phyloP scores from a whole-genome alignment of 129 eudicot species.

The Oenanthe sinensis region DNA sequence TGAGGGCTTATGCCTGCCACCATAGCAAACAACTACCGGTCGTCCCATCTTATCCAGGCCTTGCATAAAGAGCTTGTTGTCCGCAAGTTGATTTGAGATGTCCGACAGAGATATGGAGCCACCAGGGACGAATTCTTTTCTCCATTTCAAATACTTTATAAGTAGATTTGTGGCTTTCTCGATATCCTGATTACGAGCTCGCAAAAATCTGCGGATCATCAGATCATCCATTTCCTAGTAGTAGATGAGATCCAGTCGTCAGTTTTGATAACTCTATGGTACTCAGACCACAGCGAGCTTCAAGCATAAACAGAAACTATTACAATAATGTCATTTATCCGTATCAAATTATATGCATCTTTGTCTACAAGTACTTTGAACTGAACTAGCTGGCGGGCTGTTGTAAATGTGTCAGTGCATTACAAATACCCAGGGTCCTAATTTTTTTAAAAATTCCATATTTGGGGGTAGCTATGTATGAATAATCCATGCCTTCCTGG shows the following conservation, averaged over 20 bases:
- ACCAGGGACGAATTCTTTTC: conserved; percentile 40
- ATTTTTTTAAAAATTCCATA: too few relatives aligned
- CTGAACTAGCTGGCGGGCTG: not conserved
- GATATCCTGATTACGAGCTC: conserved; percentile 56
- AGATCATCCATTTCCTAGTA: conserved; percentile 49
- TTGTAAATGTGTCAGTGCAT: too few relatives aligned
- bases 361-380: not conserved
- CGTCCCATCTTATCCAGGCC: conserved; percentile 53
- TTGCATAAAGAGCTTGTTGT: conserved; percentile 42
- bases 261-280: not conserved
- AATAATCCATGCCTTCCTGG: too few relatives aligned
- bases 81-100: conserved; percentile 38
- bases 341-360: not conserved
- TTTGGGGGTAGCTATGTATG: too few relatives aligned
- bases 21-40: conserved; percentile 39
- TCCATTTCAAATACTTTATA: conserved; percentile 47
- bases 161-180: conserved; percentile 43
- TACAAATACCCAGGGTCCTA: too few relatives aligned
- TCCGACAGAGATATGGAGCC: conserved; percentile 41
- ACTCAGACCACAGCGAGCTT: not conserved
- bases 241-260: not conserved
- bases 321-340: not conserved
- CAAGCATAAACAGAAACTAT: not conserved
- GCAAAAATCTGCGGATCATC: conserved; percentile 44
- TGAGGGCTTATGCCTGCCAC: conserved; percentile 28